Evolutionary conservation across 352 stramenopile species (phyloP).

Genomic region (Pseudoperonospora humuli): DNA sequence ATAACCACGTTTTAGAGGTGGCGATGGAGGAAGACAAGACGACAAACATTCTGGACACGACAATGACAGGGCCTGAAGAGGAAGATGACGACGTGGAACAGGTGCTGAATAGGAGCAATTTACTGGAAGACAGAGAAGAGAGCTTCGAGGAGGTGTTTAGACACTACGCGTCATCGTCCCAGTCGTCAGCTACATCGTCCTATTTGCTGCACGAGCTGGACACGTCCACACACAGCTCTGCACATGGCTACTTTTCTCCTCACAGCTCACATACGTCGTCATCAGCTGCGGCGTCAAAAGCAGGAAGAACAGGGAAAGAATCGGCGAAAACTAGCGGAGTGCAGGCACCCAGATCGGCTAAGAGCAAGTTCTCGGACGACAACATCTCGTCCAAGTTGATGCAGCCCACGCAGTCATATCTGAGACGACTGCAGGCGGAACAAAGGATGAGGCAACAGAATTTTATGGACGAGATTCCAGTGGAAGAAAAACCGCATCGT

Average conservation of each 20-base stretch:
- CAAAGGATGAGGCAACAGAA: constrained; percentile 44
- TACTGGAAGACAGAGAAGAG: constrained; percentile 36
- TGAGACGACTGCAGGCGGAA: constrained; percentile 51
- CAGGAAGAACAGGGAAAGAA: background rate
- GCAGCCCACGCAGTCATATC: constrained; percentile 60
- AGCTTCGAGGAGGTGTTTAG: constrained; percentile 51
- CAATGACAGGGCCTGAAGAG: constrained; percentile 17
- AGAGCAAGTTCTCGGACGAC: constrained; percentile 12
- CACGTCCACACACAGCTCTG: constrained; percentile 27
- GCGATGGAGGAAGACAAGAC: constrained; percentile 36
- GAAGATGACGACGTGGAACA: constrained; percentile 11
- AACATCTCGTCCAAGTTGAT: constrained; percentile 41
- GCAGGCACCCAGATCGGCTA: constrained; percentile 1
- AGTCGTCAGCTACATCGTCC: constrained; percentile 39
- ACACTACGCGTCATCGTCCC: constrained; percentile 47
- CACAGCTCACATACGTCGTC: constrained; percentile 22
- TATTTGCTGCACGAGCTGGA: constrained; percentile 36
- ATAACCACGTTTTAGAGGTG: constrained; percentile 10
- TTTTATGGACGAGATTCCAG: constrained; percentile 29
- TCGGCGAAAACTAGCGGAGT: background rate
- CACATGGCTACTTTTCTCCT: constrained; percentile 20
- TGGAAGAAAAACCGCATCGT: constrained; percentile 39
- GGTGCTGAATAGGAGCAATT: constrained; percentile 24
- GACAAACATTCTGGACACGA: constrained; percentile 40
- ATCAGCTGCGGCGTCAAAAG: constrained; percentile 8